These are phyloP conservation scores for Pythium oligandrum DNA, from an alignment of 352 stramenopile species.

Conservation along the genomic window DNA sequence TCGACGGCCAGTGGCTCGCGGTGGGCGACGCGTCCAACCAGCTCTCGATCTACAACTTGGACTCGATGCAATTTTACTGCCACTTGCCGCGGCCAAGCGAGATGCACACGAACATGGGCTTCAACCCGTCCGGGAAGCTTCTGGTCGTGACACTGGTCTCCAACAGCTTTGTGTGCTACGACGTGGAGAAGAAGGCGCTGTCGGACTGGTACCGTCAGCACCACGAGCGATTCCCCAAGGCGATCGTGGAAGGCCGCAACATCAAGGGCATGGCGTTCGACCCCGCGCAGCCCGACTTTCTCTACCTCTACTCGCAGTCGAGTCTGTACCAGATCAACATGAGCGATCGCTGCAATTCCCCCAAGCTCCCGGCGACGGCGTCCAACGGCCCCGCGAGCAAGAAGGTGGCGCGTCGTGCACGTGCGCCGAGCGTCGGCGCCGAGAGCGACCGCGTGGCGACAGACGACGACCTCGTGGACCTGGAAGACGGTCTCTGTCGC, in stretches of 20 bases:
- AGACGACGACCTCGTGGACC: constrained; percentile 58
- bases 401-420: constrained; percentile 35
- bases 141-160: constrained; percentile 78
- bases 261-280: constrained; percentile 82
- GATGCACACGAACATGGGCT: constrained; percentile 77
- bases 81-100: constrained; percentile 55
- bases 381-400: constrained; percentile 21
- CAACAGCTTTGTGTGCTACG: constrained; percentile 83
- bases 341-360: constrained; percentile 19
- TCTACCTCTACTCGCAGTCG: constrained; percentile 78
- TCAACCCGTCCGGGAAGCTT: constrained; percentile 69
- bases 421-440: constrained; percentile 53
- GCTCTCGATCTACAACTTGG: constrained; percentile 77
- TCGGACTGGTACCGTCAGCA: constrained; percentile 71
- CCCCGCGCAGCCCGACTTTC: constrained; percentile 60
- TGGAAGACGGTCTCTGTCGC: constrained; percentile 62
- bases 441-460: constrained; percentile 56
- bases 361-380: constrained; percentile 12
- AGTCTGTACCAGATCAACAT: constrained; percentile 86
- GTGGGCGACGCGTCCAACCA: constrained; percentile 64
- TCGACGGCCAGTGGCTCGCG: constrained; percentile 77
- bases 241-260: constrained; percentile 63
- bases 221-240: constrained; percentile 68
- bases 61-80: constrained; percentile 83
- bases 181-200: constrained; percentile 75